Evolutionary conservation across 192 early-diverging fungal species (phyloP), one percentile per base, ranked within the genome.

Genomic region (Globomyces pollinis-pini): DNA sequence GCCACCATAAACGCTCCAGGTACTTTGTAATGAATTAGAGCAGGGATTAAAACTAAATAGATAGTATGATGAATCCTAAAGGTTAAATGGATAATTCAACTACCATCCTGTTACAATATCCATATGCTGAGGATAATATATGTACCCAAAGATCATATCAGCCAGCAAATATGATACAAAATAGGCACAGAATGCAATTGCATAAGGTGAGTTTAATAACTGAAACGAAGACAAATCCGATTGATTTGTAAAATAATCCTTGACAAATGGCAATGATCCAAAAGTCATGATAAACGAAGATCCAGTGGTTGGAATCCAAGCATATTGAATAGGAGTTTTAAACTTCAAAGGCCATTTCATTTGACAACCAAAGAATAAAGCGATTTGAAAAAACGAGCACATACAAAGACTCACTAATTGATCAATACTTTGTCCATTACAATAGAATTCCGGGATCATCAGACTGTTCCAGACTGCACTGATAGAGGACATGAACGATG

Each of bases 121-220:
- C 26, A 86, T 83, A 7, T 72, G 72, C 12, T 71, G 67, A n/a
- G 68, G 72, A 59, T 86, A 84, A 43, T 66, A 79, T 12, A 73
- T 3, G 11, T 62, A 26, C 6, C 84, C 84, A n/a, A 86, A 60
- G 0, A 57, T 34, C 7, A 79, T 64, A 65, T 86, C 84, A 44
- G 75, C 66, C 13, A 72, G 24, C 9, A 84, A 59, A 42, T 79
- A 84, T 2, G 73, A 65, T 35, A 68, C 57, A 26, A 86, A 86
- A 34, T 79, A 68, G 0, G 70, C 71, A 21, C 21, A 36, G 8
- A 54, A 18, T 23, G n/a, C 29, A 4, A 54, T 31, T 20, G 52
- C 52, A 12, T 32, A 39, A 13, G 52, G 52, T 36, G 52, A 54
- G 18, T 54, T 34, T 24, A 54, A 3, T n/a, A 54, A 24, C 20